Evolutionary conservation across 345 rosid species (phyloP), one percentile per base, ranked within the genome.

Genomic region (Sonneratia caseolaris): DNA sequence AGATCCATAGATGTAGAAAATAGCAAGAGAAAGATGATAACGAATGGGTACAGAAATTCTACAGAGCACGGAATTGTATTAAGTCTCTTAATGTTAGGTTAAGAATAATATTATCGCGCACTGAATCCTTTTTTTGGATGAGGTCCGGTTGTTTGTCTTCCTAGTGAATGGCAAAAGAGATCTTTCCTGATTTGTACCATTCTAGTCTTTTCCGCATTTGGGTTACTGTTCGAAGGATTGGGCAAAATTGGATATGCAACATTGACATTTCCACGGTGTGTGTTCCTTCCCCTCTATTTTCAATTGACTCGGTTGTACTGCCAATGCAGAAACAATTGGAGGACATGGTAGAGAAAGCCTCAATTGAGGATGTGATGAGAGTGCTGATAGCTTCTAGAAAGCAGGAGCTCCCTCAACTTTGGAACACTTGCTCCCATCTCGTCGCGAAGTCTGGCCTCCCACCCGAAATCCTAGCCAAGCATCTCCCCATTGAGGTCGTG

Each of bases 301-400:
- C 24, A 76, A 32, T 16, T 66, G 45, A 72, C 79, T 74, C 71
- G 43, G 43, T 40, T 40, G 9, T 40, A 40, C 43, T 40, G 5
- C 43, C 9, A 4, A 8, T 13, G 71, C 89, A 96, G 99, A 92
- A 92, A 79, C 99, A 96, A 83, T 79, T 96, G 78, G 96, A 88
- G 37, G 82, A 81, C 74, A 92, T 89, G 93, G 99, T 96, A 42
- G 99, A 92, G 82, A 96, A 96, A 81, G 96, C 97, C 10, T 91
- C 98, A 7, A 96, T 92, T 42, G 99, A 96, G 74, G 99, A 96
- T 81, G 97, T 96, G 8, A 92, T 91, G 99, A 96, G 91, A 76
- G 99, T 96, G 8, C 78, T 96, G 16, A 87, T 92, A 76, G 99
- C 99, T 56, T 96, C 99, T 59, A 86, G 97, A 77, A 96, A 87